A percentile compares a stretch with the other conserved stretches of the same genome.
Evolutionary conservation across 768 basidiomycete genomes (phyloP).

Genomic region (Termitomyces sp.): DNA sequence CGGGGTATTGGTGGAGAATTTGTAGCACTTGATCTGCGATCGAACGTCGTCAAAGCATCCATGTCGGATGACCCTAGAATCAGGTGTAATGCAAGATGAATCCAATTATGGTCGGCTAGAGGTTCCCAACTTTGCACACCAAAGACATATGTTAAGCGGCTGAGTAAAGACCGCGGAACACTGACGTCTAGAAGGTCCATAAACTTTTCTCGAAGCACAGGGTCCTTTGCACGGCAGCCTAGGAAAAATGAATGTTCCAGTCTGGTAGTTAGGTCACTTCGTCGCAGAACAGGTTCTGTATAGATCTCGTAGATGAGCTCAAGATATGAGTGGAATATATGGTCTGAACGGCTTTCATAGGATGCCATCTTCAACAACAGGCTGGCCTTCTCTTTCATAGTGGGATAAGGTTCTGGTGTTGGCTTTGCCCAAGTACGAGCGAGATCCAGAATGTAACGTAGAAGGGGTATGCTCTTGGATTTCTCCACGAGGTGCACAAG

Average conservation of each 20-base stretch:
- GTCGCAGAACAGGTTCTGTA: conserved; percentile 75
- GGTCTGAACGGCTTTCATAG: conserved; percentile 76
- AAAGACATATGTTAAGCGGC: conserved; percentile 82
- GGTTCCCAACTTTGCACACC: conserved; percentile 96
- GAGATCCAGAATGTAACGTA: conserved; percentile 81
- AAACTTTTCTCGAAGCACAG: conserved; percentile 74
- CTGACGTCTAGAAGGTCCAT: conserved; percentile 87
- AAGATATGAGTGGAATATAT: conserved; percentile 77
- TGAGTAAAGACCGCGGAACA: conserved; percentile 76
- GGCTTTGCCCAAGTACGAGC: conserved; percentile 87
- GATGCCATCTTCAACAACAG: conserved; percentile 83
- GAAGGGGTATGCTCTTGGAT: conserved; percentile 74
- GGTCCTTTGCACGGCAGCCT: conserved; percentile 83
- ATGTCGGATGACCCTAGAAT: conserved; percentile 61
- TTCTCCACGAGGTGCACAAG: conserved; percentile 84
- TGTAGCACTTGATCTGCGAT: conserved; percentile 31
- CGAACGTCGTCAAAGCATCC: conserved; percentile 30
- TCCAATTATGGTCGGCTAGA: conserved; percentile 90
- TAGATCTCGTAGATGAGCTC: conserved; percentile 93
- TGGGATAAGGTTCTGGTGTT: conserved; percentile 80
- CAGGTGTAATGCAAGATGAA: conserved; percentile 84
- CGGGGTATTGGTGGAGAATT: conserved; percentile 30
- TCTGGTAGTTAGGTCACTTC: conserved; percentile 90
- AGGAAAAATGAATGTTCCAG: conserved; percentile 91
- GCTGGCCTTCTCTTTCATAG: conserved; percentile 92